phyloP scores from a whole-genome alignment of 2,329 filamentous ascomycete genomes.

The Pseudodiploospora longispora region DNA sequence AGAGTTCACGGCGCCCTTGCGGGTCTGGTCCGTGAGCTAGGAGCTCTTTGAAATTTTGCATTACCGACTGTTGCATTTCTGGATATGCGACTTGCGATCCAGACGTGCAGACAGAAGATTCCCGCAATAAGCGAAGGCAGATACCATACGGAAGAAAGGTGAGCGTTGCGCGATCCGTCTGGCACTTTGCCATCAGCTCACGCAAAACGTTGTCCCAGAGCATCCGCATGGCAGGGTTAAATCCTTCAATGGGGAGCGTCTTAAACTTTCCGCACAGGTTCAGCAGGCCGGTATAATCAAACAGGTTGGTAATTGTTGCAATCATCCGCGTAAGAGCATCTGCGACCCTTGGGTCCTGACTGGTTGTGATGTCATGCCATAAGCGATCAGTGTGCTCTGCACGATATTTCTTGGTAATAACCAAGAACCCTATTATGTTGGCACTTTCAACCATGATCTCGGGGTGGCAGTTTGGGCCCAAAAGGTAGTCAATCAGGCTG shows the following conservation, averaged over 20 bases:
- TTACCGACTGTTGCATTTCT: constrained; percentile 57
- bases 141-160: constrained; percentile 40
- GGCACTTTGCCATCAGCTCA: constrained; percentile 36
- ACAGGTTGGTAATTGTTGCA: constrained; percentile 38
- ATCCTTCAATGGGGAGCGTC: constrained; percentile 52
- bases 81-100: constrained; percentile 49
- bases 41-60: constrained; percentile 52
- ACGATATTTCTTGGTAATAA: constrained; percentile 68
- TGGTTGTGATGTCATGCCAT: constrained; percentile 75
- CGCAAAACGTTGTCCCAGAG: constrained; percentile 53
- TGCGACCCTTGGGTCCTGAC: constrained; percentile 76
- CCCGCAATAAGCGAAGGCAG: constrained; percentile 60
- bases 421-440: constrained; percentile 81
- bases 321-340: constrained; percentile 69
- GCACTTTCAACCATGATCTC: constrained; percentile 74
- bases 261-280: constrained; percentile 67
- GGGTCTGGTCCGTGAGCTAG: constrained; percentile 44
- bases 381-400: constrained; percentile 66
- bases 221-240: constrained; percentile 52
- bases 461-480: constrained; percentile 85
- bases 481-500: constrained; percentile 74
- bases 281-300: constrained; percentile 42
- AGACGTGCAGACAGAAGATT: constrained; percentile 52
- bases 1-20: constrained; percentile 54
- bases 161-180: constrained; percentile 24